phyloP scores from a whole-genome alignment of 2,329 filamentous ascomycete species.

The Monosporascus sp. region DNA sequence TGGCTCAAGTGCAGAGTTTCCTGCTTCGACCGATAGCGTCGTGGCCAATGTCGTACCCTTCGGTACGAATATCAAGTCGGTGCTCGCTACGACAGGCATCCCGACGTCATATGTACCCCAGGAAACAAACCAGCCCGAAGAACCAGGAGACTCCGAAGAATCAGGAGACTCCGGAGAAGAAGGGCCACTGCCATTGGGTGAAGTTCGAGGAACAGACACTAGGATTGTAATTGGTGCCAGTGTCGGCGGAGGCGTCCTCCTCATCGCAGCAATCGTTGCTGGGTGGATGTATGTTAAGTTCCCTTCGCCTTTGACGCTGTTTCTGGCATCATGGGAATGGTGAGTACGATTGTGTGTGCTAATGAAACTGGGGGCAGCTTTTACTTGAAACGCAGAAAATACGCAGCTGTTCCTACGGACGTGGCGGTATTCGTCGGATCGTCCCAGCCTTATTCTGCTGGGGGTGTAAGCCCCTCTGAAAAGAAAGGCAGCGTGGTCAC shows the following conservation, averaged over 20 bases:
- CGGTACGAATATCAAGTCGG: slow-evolving; percentile 30
- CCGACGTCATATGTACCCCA: slow-evolving; percentile 39
- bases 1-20: slow-evolving; percentile 34
- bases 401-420: slow-evolving; percentile 6
- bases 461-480: neutral
- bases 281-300: slow-evolving; percentile 27
- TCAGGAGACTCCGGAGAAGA: neutral
- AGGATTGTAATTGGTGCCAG: slow-evolving; percentile 43
- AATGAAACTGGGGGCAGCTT: neutral
- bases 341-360: neutral
- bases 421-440: slow-evolving; percentile 8
- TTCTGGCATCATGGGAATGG: too few relatives aligned
- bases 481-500: neutral
- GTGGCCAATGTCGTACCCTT: slow-evolving; percentile 36
- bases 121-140: slow-evolving; percentile 12
- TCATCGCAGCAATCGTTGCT: slow-evolving; percentile 27
- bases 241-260: slow-evolving; percentile 39
- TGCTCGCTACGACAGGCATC: slow-evolving; percentile 36
- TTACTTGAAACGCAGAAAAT: slow-evolving; percentile 10
- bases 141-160: neutral
- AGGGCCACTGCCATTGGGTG: slow-evolving; percentile 4
- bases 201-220: slow-evolving; percentile 32
- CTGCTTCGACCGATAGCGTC: slow-evolving; percentile 25
- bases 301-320: neutral
- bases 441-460: slow-evolving; percentile 2